Conservation (phyloP, 257 asterid genomes). For the Vinca minor region DNA sequence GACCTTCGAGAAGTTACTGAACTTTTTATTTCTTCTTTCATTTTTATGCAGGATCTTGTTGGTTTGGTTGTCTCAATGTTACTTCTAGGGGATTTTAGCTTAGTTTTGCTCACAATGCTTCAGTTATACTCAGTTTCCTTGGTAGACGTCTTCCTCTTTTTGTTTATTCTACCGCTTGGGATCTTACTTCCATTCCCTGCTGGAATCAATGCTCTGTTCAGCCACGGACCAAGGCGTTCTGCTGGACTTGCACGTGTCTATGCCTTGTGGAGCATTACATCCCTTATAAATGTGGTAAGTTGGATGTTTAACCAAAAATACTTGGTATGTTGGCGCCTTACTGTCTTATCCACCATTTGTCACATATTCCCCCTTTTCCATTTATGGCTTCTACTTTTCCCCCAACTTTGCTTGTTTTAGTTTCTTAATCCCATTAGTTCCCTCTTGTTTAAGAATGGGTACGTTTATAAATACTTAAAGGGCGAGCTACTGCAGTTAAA, state of each 20-base stretch:
- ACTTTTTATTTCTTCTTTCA: neutral
- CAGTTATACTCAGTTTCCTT: constrained; percentile 90
- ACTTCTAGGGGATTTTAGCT: constrained; percentile 95
- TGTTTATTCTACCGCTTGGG: constrained; percentile 82
- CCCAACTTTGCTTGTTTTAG: no score
- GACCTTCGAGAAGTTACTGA: neutral
- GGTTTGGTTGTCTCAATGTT: constrained; percentile 89
- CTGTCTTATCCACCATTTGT: no score
- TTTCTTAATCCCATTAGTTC: neutral
- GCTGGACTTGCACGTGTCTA: constrained; percentile 95
- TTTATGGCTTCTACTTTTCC: no score
- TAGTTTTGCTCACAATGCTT: constrained; percentile 90
- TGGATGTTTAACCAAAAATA: neutral
- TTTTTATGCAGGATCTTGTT: constrained; percentile 77
- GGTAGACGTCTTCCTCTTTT: constrained; percentile 72
- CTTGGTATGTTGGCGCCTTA: no score
- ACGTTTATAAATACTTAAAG: neutral
- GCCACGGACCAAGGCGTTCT: constrained; percentile 92
- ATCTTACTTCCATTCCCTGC: constrained; percentile 94
- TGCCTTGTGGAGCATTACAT: constrained; percentile 89
- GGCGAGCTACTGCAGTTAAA: neutral
- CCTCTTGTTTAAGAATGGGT: no score
- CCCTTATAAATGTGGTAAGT: constrained; percentile 84
- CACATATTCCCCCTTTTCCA: no score
- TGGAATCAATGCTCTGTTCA: constrained; percentile 93